phyloP scores from a whole-genome alignment of 73 alveolate genomes.

The Paramecium pentaurelia region DNA sequence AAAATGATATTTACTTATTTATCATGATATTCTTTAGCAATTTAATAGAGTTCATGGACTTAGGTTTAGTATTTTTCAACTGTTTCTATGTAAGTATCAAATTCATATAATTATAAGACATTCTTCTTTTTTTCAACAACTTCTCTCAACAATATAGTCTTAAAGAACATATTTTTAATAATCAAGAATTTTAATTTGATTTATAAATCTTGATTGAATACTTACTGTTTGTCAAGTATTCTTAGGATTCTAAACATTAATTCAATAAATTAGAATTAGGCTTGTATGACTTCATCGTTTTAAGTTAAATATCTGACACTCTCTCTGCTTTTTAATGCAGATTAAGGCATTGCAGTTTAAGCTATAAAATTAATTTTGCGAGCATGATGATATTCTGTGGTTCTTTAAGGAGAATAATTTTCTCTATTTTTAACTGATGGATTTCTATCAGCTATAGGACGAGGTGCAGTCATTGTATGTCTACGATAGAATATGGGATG shows the following conservation, averaged over 20 bases:
- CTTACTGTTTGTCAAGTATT: background rate
- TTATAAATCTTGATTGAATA: background rate
- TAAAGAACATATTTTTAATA: slow-evolving; percentile 12
- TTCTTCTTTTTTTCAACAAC: background rate
- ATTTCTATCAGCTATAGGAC: slow-evolving; percentile 16
- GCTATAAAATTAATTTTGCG: background rate
- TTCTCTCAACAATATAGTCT: background rate
- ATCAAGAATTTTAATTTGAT: background rate
- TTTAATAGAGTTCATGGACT: background rate
- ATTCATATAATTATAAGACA: background rate
- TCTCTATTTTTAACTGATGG: background rate
- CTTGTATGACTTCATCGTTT: slow-evolving; percentile 2
- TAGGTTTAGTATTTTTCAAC: background rate
- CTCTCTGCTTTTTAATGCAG: slow-evolving; percentile 3
- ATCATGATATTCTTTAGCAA: slow-evolving; percentile 10
- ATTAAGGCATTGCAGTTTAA: background rate
- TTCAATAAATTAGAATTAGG: background rate
- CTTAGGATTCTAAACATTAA: background rate
- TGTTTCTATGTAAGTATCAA: background rate
- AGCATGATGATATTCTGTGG: background rate
- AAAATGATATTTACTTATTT: background rate
- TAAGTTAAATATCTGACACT: background rate
- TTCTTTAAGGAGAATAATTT: background rate
- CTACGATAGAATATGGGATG: slow-evolving; percentile 22
- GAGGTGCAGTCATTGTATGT: slow-evolving; percentile 2